Base-by-base conservation (phyloP, 1,284 basidiomycete genomes). In the Vanrija sp. region DNA sequence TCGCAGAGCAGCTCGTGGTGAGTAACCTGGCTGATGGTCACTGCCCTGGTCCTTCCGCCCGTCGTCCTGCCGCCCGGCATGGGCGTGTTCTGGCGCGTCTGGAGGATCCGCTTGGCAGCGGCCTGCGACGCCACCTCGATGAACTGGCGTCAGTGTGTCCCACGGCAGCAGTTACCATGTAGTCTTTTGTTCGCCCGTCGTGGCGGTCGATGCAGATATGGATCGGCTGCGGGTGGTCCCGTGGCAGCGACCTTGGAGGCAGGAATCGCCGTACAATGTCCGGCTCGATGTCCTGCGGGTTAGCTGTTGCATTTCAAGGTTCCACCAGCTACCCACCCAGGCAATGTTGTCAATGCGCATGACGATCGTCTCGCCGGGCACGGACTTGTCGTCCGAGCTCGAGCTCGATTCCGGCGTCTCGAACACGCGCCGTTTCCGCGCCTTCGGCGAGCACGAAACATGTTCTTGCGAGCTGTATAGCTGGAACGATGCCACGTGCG, bases 341-440 rank as follows among this genome's bases (percentile, higher is more conserved):
- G 72, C 71, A 0, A 76, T 66, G 41, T 76, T 76, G 58, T 76
- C 74, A 43, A 76, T 73, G 37, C 74, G 60, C 59, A 75, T 63
- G 5, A 73, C 65, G 9, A 65, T 56, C 0, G 61, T 58, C 41
- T 53, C 8, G 22, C 53, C 48, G 15, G 31, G 12, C 9, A 31
- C 31, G 12, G 31, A 12, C 31, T 31, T 31, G 31, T 5, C 38
- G 25, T 35, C 22, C 36, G 39, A 23, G 41, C 41, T 31, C 23
- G 20, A 37, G 31, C 31, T 31, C 8, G n/a, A n/a, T n/a, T n/a
- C n/a, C n/a, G n/a, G n/a, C n/a, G n/a, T n/a, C n/a, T n/a, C n/a
- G n/a, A n/a, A n/a, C n/a, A 14, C 31, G 31, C 15, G 12, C 10
- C 2, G 31, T 31, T 14, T 12, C 12, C 7, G 19, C 38, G 38